Base-by-base conservation (phyloP, 441 rosid species). In the Croton laevigatus region DNA sequence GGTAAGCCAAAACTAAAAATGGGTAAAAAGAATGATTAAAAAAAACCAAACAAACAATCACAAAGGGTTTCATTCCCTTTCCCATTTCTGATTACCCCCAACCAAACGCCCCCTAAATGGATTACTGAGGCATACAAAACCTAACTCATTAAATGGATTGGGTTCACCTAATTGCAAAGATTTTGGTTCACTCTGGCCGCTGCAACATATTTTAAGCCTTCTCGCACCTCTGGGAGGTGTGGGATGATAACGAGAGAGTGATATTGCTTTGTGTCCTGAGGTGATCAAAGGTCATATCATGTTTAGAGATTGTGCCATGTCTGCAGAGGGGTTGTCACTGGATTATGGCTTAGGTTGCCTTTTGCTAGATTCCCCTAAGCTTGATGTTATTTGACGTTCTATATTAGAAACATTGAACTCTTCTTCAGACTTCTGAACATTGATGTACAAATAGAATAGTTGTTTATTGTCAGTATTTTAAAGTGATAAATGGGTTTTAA, bases 211-310 rank as follows among this genome's bases (percentile, higher is more conserved):
- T 65, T 80, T 54, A 76, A 82, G 75, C 72, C 77, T 86, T 87
- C 93, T 94, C 91, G 86, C 98, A 90, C 97, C 98, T 89, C 85
- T 54, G 80, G 74, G 87, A 88, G 91, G 94, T 90, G 98, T 88
- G 91, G 94, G 93, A 86, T 84, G 88, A 87, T 83, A 62, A 73
- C 59, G 74, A 83, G 75, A 78, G 70, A 70, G 73, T 81, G 58
- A 76, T 76, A 80, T 70, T 86, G 78, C 80, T 86, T 53, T 87
- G 76, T 76, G 83, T 84, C 62, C 81, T 88, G 69, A 87, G 93
- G 78, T 81, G 91, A 81, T 85, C 98, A 49, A n/a, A 85, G 83
- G 74, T 91, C 97, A 22, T 90, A 94, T 32, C 78, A 87, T 81
- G 77, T 91, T 76, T 92, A 97, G 99, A 89, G 96, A 73, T 75